These are phyloP conservation scores for Ambrosia hybrid DNA, from an alignment of 140 eudicot genomes.

Conservation along the genomic window DNA sequence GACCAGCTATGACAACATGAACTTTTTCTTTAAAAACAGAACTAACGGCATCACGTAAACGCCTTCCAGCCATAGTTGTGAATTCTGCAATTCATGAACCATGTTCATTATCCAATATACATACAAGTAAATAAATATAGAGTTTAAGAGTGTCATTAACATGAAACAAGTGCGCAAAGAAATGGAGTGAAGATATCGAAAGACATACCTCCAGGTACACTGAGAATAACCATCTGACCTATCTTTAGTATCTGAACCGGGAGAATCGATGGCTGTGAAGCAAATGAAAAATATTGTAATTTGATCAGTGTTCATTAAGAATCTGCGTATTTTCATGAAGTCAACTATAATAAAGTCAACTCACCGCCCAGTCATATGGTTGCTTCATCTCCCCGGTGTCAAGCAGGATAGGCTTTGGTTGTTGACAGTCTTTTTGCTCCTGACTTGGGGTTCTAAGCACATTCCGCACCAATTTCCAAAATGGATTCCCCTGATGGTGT, in stretches of 20 bases:
- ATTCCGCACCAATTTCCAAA: conserved; percentile 89
- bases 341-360: conserved; percentile 18
- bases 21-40: conserved; percentile 60
- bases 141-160: background rate
- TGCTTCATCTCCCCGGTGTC: conserved; percentile 97
- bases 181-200: background rate
- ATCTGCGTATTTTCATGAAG: background rate
- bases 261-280: conserved; percentile 85
- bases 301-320: background rate
- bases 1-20: conserved; percentile 88
- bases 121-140: background rate
- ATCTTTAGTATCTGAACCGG: conserved; percentile 88
- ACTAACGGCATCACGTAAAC: conserved; percentile 91
- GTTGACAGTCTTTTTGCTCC: conserved; percentile 84
- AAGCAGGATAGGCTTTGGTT: conserved; percentile 88
- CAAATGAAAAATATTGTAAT: background rate
- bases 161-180: conserved; percentile 9
- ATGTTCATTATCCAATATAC: conserved; percentile 11
- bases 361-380: conserved; percentile 99
- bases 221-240: conserved; percentile 91
- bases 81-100: conserved; percentile 57
- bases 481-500: conserved; percentile 73
- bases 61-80: conserved; percentile 99
- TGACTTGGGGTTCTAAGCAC: conserved; percentile 73
- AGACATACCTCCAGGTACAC: conserved; percentile 93